A percentile compares a stretch with the other conserved stretches of the same genome.
Evolutionary conservation across 2,329 filamentous ascomycete species (phyloP).

Genomic region (Periconia macrospinosa): DNA sequence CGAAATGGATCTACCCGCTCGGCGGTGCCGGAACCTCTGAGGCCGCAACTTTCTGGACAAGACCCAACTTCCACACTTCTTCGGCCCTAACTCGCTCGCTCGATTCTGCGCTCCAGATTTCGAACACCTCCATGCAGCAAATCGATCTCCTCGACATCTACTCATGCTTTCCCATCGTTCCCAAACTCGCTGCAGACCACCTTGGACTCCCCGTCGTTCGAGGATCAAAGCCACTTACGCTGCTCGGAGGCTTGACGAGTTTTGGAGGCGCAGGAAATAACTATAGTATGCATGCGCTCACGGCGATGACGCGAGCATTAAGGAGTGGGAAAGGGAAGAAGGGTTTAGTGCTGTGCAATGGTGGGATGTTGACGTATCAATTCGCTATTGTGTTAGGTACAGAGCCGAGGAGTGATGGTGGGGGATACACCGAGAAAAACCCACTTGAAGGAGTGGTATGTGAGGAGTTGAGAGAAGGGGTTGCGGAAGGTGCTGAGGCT

Average conservation of each 20-base stretch:
- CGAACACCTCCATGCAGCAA: slow-evolving; percentile 52
- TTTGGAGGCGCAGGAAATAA: slow-evolving; percentile 74
- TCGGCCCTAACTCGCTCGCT: slow-evolving; percentile 62
- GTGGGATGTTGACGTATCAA: slow-evolving; percentile 67
- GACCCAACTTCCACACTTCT: slow-evolving; percentile 61
- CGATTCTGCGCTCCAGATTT: slow-evolving; percentile 55
- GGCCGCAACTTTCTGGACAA: slow-evolving; percentile 62
- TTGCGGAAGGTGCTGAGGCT: slow-evolving; percentile 44
- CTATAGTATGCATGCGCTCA: slow-evolving; percentile 65
- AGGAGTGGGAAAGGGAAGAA: slow-evolving; percentile 50
- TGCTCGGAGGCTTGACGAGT: slow-evolving; percentile 67
- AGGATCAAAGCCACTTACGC: slow-evolving; percentile 56
- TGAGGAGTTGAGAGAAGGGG: slow-evolving; percentile 44
- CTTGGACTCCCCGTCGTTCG: slow-evolving; percentile 55
- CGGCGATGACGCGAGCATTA: slow-evolving; percentile 50
- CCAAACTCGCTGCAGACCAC: slow-evolving; percentile 65
- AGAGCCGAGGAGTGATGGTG: slow-evolving; percentile 42
- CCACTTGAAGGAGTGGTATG: slow-evolving; percentile 49
- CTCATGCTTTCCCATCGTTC: slow-evolving; percentile 70
- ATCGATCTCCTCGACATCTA: slow-evolving; percentile 68
- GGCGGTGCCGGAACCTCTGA: slow-evolving; percentile 66
- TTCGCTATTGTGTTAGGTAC: slow-evolving; percentile 62
- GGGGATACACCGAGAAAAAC: slow-evolving; percentile 54
- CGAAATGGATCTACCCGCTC: slow-evolving; percentile 65
- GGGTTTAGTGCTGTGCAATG: slow-evolving; percentile 66